These are phyloP conservation scores for Mycocentrospora acerina DNA, from an alignment of 2,329 filamentous ascomycete genomes.

Conservation along the genomic window DNA sequence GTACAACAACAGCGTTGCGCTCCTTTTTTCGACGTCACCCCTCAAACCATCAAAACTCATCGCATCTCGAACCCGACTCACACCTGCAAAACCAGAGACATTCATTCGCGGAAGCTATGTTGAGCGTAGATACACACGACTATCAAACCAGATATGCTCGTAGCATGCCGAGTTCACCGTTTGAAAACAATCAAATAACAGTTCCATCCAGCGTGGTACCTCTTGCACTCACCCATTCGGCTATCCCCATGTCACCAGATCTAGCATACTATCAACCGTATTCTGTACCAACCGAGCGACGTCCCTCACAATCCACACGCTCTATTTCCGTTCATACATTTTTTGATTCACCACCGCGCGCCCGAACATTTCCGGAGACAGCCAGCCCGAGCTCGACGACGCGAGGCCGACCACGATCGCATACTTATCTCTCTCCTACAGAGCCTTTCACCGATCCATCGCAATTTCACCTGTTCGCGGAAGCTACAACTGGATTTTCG, in stretches of 20 bases:
- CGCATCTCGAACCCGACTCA: slow-evolving; percentile 4
- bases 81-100: slow-evolving; percentile 18
- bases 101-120: slow-evolving; percentile 18
- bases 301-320: slow-evolving; percentile 4
- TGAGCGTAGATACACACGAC: slow-evolving; percentile 24
- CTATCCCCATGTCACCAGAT: slow-evolving; percentile 19
- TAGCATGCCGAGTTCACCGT: slow-evolving; percentile 40
- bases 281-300: slow-evolving; percentile 4
- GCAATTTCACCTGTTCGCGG: slow-evolving; percentile 43
- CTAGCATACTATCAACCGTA: slow-evolving; percentile 18
- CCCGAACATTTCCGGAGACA: slow-evolving; percentile 32
- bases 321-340: slow-evolving; percentile 19
- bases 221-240: slow-evolving; percentile 24
- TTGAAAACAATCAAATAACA: slow-evolving; percentile 14
- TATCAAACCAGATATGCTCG: slow-evolving; percentile 27
- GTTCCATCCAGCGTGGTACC: slow-evolving; percentile 9
- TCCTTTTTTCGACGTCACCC: slow-evolving; percentile 29
- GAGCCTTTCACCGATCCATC: slow-evolving; percentile 39
- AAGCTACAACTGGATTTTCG: slow-evolving; percentile 40
- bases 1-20: slow-evolving; percentile 26
- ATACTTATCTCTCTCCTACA: slow-evolving; percentile 37
- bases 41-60: slow-evolving; percentile 18
- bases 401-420: slow-evolving; percentile 29
- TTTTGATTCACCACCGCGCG: slow-evolving; percentile 25
- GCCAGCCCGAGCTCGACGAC: slow-evolving; percentile 16